phyloP scores from a whole-genome alignment of 179 eudicot genomes.

The Sideroxylon spinosum region DNA sequence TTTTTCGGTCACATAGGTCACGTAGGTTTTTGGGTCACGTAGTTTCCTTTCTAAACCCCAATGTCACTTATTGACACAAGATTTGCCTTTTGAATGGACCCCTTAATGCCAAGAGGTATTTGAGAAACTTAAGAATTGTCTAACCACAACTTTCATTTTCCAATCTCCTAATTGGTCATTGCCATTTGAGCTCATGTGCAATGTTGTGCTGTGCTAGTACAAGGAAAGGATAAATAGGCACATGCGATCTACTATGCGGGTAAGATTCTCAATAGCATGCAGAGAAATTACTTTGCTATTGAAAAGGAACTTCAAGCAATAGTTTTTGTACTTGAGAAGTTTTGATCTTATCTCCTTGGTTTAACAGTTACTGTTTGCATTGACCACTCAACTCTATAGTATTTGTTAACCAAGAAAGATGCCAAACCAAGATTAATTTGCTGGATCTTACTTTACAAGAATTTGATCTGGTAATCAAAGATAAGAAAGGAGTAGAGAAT shows the following conservation, averaged over 20 bases:
- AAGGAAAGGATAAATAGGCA: not conserved
- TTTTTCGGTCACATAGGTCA: not conserved
- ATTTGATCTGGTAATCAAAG: not conserved
- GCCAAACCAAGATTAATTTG: too few relatives aligned
- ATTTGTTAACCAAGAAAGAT: too few relatives aligned
- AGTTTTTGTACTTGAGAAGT: not conserved
- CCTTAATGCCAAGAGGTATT: not conserved
- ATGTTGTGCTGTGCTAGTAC: not conserved
- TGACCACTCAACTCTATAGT: not conserved
- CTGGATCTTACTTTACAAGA: not conserved
- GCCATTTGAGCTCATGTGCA: not conserved
- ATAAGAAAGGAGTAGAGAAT: not conserved
- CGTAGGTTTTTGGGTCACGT: not conserved
- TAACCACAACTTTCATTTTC: not conserved
- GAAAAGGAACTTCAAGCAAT: not conserved
- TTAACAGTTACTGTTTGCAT: not conserved
- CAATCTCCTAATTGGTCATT: not conserved
- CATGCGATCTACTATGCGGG: not conserved
- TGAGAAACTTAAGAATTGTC: not conserved
- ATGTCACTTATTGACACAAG: not conserved
- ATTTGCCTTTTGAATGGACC: not conserved
- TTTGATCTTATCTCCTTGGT: not conserved
- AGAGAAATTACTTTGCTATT: too few relatives aligned
- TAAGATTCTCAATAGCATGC: not conserved
- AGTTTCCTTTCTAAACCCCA: too few relatives aligned